Evolutionary conservation across 2,329 filamentous ascomycete genomes (phyloP), one percentile per base, ranked within the genome.

Genomic region (Beauveria brongniartii): DNA sequence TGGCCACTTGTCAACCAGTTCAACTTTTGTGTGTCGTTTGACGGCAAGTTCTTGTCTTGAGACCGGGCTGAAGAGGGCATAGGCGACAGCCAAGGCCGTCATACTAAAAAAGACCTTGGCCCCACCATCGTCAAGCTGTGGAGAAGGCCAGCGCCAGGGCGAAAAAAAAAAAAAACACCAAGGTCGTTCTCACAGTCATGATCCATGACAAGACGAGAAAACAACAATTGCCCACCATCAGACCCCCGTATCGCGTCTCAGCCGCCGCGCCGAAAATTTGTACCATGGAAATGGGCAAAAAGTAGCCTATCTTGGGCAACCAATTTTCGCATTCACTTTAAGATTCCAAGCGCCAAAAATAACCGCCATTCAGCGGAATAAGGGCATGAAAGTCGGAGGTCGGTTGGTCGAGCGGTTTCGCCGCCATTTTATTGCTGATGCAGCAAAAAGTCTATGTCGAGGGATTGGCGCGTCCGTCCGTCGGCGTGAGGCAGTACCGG

Each of bases 301-400:
- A 59, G 20, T 59, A 59, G 61, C 61, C 61, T 62, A 62, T 62
- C 61, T 52, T 62, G 44, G 55, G 55, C 55, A 51, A 59, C 22
- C 37, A 10, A 34, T 5, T 46, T 28, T 51, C 55, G 61, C 61
- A 59, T 62, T 62, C 37, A 62, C 61, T 62, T 62, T 62, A 62
- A 62, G 54, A 62, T 62, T 62, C 61, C 61, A 62, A 62, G 61
- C 61, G 48, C 55, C 51, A 37, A 59, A 59, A 62, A 54, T 51
- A 53, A 51, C 50, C 55, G 50, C 55, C 55, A 46, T 55, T 59
- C 55, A 54, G 24, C 55, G 44, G 61, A 62, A 62, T 55, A 55
- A 62, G 22, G 40, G 34, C n/a, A 30, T 41, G 4, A 18, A 28
- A 43, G 28, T 40, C 26, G 4, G 30, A 16, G 22, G 22, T 48